Base-by-base conservation (phyloP, 2,329 filamentous ascomycete species). In the Botrytis squamosa region DNA sequence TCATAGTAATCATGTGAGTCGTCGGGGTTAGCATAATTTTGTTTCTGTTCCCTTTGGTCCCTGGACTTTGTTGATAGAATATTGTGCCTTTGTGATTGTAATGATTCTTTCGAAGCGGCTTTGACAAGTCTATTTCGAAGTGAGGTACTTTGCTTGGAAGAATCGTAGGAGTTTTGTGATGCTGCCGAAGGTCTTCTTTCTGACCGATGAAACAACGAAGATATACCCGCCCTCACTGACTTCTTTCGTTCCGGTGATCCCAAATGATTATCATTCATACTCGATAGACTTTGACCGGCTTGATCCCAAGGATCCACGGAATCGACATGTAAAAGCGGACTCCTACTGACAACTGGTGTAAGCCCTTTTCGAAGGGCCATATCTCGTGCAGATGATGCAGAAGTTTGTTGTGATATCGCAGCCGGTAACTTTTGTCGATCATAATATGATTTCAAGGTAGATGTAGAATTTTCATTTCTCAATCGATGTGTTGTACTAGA, bases 401-500 rank as follows among this genome's bases (percentile, higher is more conserved):
- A 83, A 5, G 83, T 84, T 74, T 85, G 83, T 75, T 85, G 83
- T 60, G 83, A 83, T 49, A 83, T 80, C 14, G 80, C 77, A 22
- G 83, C 79, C 29, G 82, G 81, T 7, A 82, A 82, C 71, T 83
- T 84, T 68, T 84, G 82, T 33, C 83, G 81, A 75, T 84, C 84
- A 75, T 85, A 86, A 74, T 84, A 83, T 62, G 85, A 86, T 75
- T 82, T 83, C 18, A 86, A 77, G 5, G 85, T 84, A 1, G 85
- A 84, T 16, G 83, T 82, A 16, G 85, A 86, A 42, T 82, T 81
- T 67, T 83, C 80, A 59, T 78, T 75, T 68, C 79, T 79, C 64
- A 84, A 62, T 16, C 76, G 73, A 20, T 73, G 68, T 78, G 81
- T 81, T 38, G 82, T 71, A 75, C 81, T 83, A 38, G 82, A 82